These are phyloP conservation scores for Echium plantagineum DNA, from an alignment of 257 asterid genomes.

Conservation along the genomic window DNA sequence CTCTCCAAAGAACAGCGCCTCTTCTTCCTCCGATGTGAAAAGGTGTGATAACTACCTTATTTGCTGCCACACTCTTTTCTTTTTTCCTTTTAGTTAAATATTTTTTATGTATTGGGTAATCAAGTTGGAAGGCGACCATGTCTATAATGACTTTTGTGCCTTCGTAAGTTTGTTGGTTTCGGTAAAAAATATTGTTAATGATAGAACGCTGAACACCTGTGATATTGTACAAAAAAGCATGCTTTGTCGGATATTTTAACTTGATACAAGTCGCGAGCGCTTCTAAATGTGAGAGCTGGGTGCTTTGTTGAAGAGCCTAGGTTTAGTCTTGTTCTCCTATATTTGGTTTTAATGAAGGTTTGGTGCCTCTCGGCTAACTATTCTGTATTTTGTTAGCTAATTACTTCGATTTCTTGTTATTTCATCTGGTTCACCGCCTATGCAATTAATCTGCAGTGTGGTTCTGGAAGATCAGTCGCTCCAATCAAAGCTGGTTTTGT, in stretches of 20 bases:
- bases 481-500: conserved; percentile 80
- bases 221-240: conserved; percentile 31
- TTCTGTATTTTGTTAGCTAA: not conserved
- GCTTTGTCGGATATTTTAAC: conserved; percentile 26
- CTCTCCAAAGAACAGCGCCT: conserved; percentile 87
- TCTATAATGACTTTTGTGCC: not conserved
- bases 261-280: conserved; percentile 24
- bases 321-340: not conserved
- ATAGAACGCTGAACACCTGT: conserved; percentile 17
- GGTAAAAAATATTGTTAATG: not conserved
- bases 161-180: not conserved
- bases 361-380: no score
- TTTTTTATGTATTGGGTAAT: not conserved
- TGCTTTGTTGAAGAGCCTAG: not conserved
- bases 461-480: conserved; percentile 85
- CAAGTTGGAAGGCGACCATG: no score
- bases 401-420: not conserved
- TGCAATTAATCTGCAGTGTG: conserved; percentile 44
- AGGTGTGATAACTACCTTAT: conserved; percentile 27
- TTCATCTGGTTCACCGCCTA: not conserved
- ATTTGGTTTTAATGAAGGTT: not conserved
- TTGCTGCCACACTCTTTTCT: not conserved
- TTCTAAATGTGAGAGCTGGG: not conserved
- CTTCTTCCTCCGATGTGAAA: conserved; percentile 88
- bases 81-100: not conserved